Conservation (phyloP, 192 early-diverging fungal genomes). For the Coemansia sp. region DNA sequence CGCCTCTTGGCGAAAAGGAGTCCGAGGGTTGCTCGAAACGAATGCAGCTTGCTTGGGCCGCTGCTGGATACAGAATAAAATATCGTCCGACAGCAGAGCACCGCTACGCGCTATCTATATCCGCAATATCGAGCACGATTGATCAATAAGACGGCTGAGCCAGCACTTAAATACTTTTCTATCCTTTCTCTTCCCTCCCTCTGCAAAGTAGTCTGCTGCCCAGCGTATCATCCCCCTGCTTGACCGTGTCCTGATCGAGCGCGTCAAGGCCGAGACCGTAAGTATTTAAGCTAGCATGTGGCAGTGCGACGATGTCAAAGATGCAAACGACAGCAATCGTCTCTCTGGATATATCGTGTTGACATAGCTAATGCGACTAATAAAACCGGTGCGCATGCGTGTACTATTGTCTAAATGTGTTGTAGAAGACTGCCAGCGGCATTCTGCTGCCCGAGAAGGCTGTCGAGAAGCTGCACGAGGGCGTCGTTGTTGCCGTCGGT, state of each 20-base stretch:
- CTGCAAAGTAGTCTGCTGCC: slow-evolving; percentile 9
- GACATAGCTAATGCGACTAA: background rate
- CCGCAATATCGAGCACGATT: too few species aligned
- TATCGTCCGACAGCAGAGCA: too few species aligned
- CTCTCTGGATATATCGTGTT: background rate
- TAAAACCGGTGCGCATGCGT: background rate
- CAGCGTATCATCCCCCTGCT: slow-evolving; percentile 95
- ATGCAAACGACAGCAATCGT: too few species aligned
- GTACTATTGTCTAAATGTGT: background rate
- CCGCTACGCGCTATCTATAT: too few species aligned
- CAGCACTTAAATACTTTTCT: slow-evolving; percentile 6
- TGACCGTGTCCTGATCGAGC: slow-evolving; percentile 97
- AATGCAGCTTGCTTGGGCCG: too few species aligned
- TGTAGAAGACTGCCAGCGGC: slow-evolving; percentile 90
- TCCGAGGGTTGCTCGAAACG: too few species aligned
- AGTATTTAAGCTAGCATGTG: slow-evolving; percentile 12
- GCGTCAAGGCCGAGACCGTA: slow-evolving; percentile 80
- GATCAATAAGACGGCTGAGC: too few species aligned
- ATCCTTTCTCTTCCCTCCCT: background rate
- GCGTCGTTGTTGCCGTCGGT: slow-evolving; percentile 88
- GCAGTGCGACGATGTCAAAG: too few species aligned
- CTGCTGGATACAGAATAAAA: too few species aligned
- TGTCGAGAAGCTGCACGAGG: slow-evolving; percentile 97
- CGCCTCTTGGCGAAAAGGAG: too few species aligned
- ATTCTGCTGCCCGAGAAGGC: slow-evolving; percentile 98